Conservation (phyloP, 1,139 yeast genomes). For the Blastobotrys ciferrii region DNA sequence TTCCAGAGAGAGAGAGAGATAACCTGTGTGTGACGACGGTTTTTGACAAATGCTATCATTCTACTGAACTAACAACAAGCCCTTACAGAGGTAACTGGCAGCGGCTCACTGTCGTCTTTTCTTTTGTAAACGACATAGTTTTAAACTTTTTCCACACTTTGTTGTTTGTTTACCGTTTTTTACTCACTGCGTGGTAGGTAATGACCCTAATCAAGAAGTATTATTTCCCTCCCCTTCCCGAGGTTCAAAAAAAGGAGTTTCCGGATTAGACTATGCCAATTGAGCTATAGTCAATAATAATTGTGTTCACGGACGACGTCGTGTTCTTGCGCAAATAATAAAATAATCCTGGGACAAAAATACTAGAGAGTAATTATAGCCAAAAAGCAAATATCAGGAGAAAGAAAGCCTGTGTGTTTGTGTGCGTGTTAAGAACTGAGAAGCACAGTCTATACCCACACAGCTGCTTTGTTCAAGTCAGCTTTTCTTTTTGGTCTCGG, state of each 20-base stretch:
- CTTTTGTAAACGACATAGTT: neutral
- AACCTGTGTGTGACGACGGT: too few relatives aligned
- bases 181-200: neutral
- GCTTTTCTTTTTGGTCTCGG: neutral
- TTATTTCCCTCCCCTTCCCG: neutral
- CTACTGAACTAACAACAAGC: too few relatives aligned
- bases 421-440: neutral
- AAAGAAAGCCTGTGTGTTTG: neutral
- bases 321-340: neutral
- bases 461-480: constrained; percentile 2
- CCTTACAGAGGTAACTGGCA: too few relatives aligned
- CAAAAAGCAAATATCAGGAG: neutral
- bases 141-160: neutral
- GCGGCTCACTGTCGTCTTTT: neutral
- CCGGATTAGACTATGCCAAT: neutral
- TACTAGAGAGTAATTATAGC: neutral
- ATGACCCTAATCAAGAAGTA: neutral
- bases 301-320: neutral
- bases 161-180: neutral
- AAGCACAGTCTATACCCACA: neutral
- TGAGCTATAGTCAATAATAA: neutral
- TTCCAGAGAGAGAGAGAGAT: too few relatives aligned
- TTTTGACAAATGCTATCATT: too few relatives aligned
- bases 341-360: neutral
- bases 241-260: neutral